These are phyloP conservation scores for Coemansia sp. DNA, from an alignment of 192 early-diverging fungal genomes.

Conservation along the genomic window DNA sequence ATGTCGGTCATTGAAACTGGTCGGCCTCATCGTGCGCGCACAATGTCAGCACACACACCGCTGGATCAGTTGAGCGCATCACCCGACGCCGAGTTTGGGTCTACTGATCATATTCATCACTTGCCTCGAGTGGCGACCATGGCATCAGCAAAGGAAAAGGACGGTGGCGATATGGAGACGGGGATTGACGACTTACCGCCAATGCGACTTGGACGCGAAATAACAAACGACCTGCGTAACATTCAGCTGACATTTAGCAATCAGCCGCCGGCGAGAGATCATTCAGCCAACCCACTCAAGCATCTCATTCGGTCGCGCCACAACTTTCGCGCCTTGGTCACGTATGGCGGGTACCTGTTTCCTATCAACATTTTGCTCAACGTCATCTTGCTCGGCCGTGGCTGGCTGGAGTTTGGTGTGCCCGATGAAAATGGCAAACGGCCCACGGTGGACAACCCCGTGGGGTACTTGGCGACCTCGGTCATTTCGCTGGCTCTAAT, in stretches of 20 bases:
- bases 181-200: constrained; percentile 46
- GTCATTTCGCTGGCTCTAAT: constrained; percentile 50
- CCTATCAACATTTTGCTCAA: constrained; percentile 56
- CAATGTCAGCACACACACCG: constrained; percentile 22
- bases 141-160: constrained; percentile 29
- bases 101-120: constrained; percentile 15
- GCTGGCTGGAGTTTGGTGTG: constrained; percentile 42
- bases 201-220: constrained; percentile 34
- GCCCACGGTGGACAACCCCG: constrained; percentile 36
- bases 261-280: constrained; percentile 11
- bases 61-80: constrained; percentile 3
- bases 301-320: constrained; percentile 46
- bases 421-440: constrained; percentile 13
- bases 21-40: constrained; percentile 37
- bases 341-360: constrained; percentile 52
- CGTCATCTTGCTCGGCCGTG: constrained; percentile 50
- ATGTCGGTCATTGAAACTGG: constrained; percentile 24
- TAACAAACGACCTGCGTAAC: constrained; percentile 50
- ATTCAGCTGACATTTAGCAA: constrained; percentile 49
- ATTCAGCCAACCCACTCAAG: constrained; percentile 32
- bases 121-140: constrained; percentile 35
- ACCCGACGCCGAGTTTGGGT: neutral
- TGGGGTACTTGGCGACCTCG: constrained; percentile 44
- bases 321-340: constrained; percentile 55
- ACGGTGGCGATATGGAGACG: constrained; percentile 24